Evolutionary conservation across 2,329 filamentous ascomycete species (phyloP).

Genomic region (Fusarium compactum): DNA sequence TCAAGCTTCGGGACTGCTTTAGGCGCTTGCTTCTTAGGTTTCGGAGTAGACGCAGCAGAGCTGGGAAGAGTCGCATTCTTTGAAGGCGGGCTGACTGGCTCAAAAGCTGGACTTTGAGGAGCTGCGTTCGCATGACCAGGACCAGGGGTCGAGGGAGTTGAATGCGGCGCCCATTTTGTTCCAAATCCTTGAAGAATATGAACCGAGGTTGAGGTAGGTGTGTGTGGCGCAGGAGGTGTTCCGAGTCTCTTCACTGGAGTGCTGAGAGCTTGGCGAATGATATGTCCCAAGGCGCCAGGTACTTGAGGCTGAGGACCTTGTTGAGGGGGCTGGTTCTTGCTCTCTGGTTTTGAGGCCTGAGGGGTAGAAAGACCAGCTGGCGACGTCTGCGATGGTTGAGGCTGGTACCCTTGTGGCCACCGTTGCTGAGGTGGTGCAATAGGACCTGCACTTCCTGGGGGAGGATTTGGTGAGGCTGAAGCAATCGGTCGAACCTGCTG

Average conservation of each 20-base stretch:
- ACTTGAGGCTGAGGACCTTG: conserved; percentile 51
- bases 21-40: conserved; percentile 51
- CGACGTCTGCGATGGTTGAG: conserved; percentile 47
- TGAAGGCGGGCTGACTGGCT: conserved; percentile 69
- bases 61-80: conserved; percentile 54
- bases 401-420: conserved; percentile 50
- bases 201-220: conserved; percentile 50
- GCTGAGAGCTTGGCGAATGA: conserved; percentile 55
- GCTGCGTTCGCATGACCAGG: conserved; percentile 53
- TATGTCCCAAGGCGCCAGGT: conserved; percentile 57
- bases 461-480: conserved; percentile 49
- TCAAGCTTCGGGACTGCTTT: conserved; percentile 48
- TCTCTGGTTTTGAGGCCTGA: conserved; percentile 45
- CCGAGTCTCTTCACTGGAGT: conserved; percentile 52
- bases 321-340: conserved; percentile 46
- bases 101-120: conserved; percentile 65
- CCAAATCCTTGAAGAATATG: conserved; percentile 56
- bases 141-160: conserved; percentile 69
- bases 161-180: conserved; percentile 69
- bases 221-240: conserved; percentile 52
- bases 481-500: conserved; percentile 49
- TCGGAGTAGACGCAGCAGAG: conserved; percentile 48
- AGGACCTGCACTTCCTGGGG: conserved; percentile 38
- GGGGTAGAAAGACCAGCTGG: conserved; percentile 44
- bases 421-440: conserved; percentile 51